Evolutionary conservation across 176 grass and related monocot species (phyloP).

Genomic region (Triticum monococcum): DNA sequence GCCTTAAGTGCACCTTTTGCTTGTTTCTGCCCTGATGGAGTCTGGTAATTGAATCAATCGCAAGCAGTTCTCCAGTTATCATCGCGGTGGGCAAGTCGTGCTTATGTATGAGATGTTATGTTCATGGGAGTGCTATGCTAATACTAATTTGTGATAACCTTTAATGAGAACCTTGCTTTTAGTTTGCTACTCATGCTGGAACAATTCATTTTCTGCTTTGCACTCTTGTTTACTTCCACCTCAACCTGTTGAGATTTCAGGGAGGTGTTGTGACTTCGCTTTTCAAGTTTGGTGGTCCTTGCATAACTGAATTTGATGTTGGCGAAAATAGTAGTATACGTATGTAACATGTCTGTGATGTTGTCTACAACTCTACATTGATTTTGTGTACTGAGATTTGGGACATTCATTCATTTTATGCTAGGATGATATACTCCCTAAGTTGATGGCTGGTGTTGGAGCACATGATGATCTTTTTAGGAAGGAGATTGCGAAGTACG

Average conservation of each 20-base stretch:
- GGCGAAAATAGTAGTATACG: not conserved
- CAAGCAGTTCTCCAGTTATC: not conserved
- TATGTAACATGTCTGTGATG: not conserved
- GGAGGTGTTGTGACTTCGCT: not conserved
- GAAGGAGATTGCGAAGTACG: conserved; percentile 88
- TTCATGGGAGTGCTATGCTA: conserved; percentile 1
- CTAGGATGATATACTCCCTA: conserved; percentile 97
- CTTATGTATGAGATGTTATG: conserved; percentile 1
- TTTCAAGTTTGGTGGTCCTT: conserved; percentile 37
- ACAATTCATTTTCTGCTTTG: conserved; percentile 18
- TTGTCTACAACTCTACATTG: not conserved
- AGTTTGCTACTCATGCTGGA: conserved; percentile 20
- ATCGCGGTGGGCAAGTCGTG: not conserved
- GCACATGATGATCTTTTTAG: conserved; percentile 96
- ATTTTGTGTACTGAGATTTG: conserved; percentile 18
- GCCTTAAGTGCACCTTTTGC: not conserved
- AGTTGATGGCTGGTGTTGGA: conserved; percentile 87
- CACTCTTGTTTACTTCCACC: conserved; percentile 10
- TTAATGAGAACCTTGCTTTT: not conserved
- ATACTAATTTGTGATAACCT: conserved; percentile 16
- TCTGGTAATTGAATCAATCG: not conserved
- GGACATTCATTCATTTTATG: conserved; percentile 34
- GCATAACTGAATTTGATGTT: conserved; percentile 21
- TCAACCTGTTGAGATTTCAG: conserved; percentile 11
- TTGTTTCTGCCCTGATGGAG: not conserved